Conservation (phyloP, 495 filamentous ascomycete species). For the Cercophora scortea region DNA sequence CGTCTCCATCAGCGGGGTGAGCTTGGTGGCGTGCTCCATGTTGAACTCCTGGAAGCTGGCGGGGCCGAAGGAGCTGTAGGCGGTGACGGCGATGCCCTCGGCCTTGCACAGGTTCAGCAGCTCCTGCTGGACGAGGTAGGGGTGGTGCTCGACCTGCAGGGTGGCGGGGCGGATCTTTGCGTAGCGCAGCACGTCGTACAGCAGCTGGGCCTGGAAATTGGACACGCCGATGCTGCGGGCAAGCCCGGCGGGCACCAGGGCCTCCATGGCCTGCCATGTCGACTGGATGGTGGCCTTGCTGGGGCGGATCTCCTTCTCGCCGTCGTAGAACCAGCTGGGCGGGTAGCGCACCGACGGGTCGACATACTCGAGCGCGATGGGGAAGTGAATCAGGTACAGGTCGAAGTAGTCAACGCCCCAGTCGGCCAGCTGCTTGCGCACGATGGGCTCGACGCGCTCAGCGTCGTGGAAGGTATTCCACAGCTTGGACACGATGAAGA, state of each 20-base stretch:
- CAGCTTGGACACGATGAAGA: conserved; percentile 89
- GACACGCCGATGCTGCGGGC: conserved; percentile 74
- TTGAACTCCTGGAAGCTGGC: conserved; percentile 74
- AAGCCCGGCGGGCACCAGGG: conserved; percentile 60
- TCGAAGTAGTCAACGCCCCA: conserved; percentile 85
- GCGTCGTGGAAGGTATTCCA: conserved; percentile 85
- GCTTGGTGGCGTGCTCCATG: conserved; percentile 61
- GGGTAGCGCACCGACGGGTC: conserved; percentile 72
- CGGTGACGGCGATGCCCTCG: conserved; percentile 73
- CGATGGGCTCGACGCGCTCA: conserved; percentile 64
- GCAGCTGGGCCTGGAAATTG: conserved; percentile 78
- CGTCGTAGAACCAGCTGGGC: conserved; percentile 65
- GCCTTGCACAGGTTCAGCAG: conserved; percentile 64
- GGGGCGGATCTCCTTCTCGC: conserved; percentile 41
- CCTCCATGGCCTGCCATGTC: conserved; percentile 88
- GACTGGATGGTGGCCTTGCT: conserved; percentile 70
- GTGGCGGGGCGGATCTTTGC: conserved; percentile 69
- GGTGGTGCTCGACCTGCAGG: conserved; percentile 96
- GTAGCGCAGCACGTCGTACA: conserved; percentile 83
- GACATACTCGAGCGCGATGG: conserved; percentile 71
- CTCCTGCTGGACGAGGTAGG: conserved; percentile 78
- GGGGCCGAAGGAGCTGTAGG: conserved; percentile 88
- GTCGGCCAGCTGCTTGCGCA: conserved; percentile 64
- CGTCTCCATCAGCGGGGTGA: conserved; percentile 64
- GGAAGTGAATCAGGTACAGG: conserved; percentile 78